A percentile compares a stretch with the other conserved stretches of the same genome.
These are phyloP conservation scores for Bimuria novae-zelandiae DNA, from an alignment of 2,329 filamentous ascomycete species.

Conservation along the genomic window DNA sequence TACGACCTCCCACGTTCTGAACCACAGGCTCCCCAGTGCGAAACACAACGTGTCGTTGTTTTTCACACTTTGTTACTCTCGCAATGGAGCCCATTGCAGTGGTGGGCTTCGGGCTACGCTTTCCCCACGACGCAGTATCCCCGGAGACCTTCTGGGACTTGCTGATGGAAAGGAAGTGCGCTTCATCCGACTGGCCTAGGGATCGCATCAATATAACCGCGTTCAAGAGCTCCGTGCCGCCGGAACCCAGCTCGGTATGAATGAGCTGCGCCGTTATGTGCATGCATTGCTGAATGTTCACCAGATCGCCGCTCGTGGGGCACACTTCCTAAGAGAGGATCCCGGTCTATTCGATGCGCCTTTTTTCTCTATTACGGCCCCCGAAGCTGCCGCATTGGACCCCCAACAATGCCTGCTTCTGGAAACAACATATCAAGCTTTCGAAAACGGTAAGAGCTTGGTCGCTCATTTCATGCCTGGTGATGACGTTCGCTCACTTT, in stretches of 20 bases:
- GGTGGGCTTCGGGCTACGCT: not conserved
- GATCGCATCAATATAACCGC: not conserved
- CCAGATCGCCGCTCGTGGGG: not conserved
- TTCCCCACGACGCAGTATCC: not conserved
- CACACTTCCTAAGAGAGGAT: no score
- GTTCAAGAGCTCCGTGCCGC: no score
- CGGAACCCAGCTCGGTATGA: no score
- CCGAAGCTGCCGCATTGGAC: not conserved
- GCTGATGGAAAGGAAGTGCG: no score
- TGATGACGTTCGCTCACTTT: no score
- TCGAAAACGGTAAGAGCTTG: no score
- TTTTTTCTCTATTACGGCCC: not conserved
- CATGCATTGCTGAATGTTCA: not conserved
- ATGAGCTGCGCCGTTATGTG: no score
- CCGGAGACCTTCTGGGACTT: not conserved
- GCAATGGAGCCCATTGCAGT: not conserved
- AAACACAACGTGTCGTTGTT: no score
- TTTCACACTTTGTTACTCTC: no score
- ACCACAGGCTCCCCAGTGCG: no score
- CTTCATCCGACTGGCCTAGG: not conserved
- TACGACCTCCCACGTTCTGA: no score
- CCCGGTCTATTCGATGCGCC: not conserved
- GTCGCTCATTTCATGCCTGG: no score
- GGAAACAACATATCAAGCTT: not conserved
- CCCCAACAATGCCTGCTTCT: not conserved